These are phyloP conservation scores for Penicillium paxilli DNA, from an alignment of 495 filamentous ascomycete species.

Conservation along the genomic window DNA sequence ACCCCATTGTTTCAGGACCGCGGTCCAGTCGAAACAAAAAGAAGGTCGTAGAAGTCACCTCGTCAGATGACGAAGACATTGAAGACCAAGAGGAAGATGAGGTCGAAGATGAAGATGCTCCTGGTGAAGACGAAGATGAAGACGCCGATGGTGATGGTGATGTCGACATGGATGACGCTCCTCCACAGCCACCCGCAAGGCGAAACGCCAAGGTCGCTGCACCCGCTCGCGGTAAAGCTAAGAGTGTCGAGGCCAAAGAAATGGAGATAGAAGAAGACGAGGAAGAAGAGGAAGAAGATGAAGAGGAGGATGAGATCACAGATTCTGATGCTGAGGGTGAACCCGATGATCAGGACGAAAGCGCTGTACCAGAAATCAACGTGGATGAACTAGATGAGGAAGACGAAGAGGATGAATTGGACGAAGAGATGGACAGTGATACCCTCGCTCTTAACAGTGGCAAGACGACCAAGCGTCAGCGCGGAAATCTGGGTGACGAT, in stretches of 20 bases:
- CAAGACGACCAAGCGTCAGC: conserved; percentile 86
- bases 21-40: conserved; percentile 64
- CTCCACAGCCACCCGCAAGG: conserved; percentile 41
- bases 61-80: conserved; percentile 56
- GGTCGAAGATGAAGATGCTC: conserved; percentile 56
- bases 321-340: conserved; percentile 55
- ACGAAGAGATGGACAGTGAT: conserved; percentile 68
- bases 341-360: conserved; percentile 51
- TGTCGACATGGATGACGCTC: conserved; percentile 56
- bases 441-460: conserved; percentile 63
- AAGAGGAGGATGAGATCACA: conserved; percentile 56
- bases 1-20: conserved; percentile 61
- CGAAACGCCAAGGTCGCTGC: conserved; percentile 30
- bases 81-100: conserved; percentile 63
- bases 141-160: conserved; percentile 57
- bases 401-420: conserved; percentile 59
- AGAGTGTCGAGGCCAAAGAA: conserved; percentile 61
- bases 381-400: conserved; percentile 44
- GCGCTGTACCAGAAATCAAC: conserved; percentile 38
- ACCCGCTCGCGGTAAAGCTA: conserved; percentile 37
- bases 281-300: conserved; percentile 48
- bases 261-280: conserved; percentile 53
- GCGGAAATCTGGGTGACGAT: conserved; percentile 67
- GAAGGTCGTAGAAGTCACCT: conserved; percentile 66
- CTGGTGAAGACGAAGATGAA: conserved; percentile 56